Base-by-base conservation (phyloP, 495 filamentous ascomycete species). In the Evernia prunastri region DNA sequence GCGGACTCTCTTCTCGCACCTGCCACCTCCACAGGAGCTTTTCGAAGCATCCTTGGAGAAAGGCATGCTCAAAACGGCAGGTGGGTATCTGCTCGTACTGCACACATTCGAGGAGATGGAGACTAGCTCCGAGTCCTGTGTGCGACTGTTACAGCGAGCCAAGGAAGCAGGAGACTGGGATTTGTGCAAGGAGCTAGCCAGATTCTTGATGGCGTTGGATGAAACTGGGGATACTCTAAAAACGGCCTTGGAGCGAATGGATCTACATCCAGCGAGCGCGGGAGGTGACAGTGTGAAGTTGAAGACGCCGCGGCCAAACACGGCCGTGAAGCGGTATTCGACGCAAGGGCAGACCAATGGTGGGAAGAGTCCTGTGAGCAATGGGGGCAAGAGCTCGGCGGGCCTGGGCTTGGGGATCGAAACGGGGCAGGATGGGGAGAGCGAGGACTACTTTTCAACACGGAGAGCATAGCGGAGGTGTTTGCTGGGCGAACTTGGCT, bases 131-230 rank as follows among this genome's bases (percentile, higher is more conserved):
- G 88, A 92, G 67, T 87, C 92, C 68, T 86, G 92, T 51, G 88
- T 97, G 0, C 81, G 92, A 27, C 75, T 99, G 45, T 82, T 99
- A 33, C 82, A 83, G n/a, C 77, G 87, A 60, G 94, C 92, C 0
- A 92, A 90, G 63, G 82, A 84, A 36, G 90, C 90, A 75, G 85
- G 83, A 31, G 94, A 99, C 73, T 99, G 93, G 94, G 95, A 97
- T 63, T 80, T 97, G 8, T 97, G 95, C 74, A 96, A 91, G 67
- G 95, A 99, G 71, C 78, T 99, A 5, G 92, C 92, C 31, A 77
- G 95, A 37, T 99, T 99, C 73, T 75, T 99, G 58, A 90, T 93
- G 53, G 94, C 94, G 3, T 82, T 99, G 60, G 95, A 99, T 72
- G 85, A 88, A 67, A 89, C 84, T 6, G 94, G 94, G 0, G 85